Percentiles rank a stretch among this genome's conserved stretches.
Evolutionary conservation across 176 grass and related monocot genomes (phyloP).

Genomic region (Thalia dealbata): DNA sequence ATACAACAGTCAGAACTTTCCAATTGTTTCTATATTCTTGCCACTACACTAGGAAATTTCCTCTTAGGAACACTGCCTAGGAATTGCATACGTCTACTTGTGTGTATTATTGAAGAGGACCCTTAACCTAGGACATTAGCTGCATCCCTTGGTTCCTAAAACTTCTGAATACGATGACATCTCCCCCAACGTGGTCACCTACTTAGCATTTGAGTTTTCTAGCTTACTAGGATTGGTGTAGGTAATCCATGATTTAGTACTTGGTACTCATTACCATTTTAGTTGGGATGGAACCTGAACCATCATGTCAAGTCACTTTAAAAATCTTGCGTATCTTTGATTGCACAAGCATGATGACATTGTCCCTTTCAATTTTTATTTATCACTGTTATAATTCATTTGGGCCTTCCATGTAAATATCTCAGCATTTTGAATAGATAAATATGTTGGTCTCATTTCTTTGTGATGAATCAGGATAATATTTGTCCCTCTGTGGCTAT

Average conservation of each 20-base stretch:
- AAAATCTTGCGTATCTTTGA: too few species aligned
- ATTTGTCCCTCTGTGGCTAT: constrained; percentile 55
- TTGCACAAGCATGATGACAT: too few species aligned
- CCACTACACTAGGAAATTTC: background rate
- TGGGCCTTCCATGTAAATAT: too few species aligned
- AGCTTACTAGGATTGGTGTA: background rate
- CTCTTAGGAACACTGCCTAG: background rate
- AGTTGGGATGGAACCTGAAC: too few species aligned
- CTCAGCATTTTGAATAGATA: too few species aligned
- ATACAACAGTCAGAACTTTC: too few species aligned
- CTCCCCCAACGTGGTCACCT: background rate
- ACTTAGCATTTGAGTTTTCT: background rate
- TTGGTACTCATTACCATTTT: too few species aligned
- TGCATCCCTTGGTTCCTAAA: background rate
- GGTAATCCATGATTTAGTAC: too few species aligned
- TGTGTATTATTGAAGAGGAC: background rate
- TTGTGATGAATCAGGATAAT: constrained; percentile 39
- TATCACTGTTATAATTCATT: too few species aligned
- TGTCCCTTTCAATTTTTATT: too few species aligned
- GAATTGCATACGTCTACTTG: background rate
- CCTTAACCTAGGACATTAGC: background rate
- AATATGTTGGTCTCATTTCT: background rate
- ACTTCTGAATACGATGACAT: background rate
- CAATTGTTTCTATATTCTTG: background rate
- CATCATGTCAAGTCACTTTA: too few species aligned